Evolutionary conservation across 306 rosid species (phyloP).

Genomic region (Glycine latifolia): DNA sequence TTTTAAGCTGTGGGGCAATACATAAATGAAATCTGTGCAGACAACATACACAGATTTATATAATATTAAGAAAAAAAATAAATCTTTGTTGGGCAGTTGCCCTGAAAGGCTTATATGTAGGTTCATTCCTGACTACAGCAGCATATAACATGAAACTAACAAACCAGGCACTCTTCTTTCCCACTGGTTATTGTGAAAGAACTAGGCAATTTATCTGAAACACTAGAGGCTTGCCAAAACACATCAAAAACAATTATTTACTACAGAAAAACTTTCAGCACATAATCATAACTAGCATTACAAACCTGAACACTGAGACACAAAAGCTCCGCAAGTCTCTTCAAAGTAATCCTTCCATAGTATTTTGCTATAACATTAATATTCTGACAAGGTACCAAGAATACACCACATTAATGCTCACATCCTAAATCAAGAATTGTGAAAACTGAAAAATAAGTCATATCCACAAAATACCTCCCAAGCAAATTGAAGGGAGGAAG

Average conservation of each 20-base stretch:
- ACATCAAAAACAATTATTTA: constrained; percentile 20
- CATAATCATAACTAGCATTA: not conserved
- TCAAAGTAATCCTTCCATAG: constrained; percentile 64
- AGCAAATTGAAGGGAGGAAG: not conserved
- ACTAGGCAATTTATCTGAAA: not conserved
- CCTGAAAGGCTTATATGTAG: not conserved
- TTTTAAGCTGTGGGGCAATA: not conserved
- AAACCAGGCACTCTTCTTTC: not conserved
- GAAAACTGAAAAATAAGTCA: constrained; percentile 26
- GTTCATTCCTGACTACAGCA: constrained; percentile 5
- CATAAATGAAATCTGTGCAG: not conserved
- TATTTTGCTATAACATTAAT: constrained; percentile 81
- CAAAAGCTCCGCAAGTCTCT: constrained; percentile 74
- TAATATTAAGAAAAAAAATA: not conserved
- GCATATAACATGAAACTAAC: constrained; percentile 3
- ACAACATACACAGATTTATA: not conserved
- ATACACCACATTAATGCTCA: constrained; percentile 15
- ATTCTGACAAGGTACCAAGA: constrained; percentile 59
- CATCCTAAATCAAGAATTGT: constrained; percentile 7
- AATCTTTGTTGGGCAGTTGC: not conserved
- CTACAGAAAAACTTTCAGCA: not conserved
- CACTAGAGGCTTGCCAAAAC: constrained; percentile 22
- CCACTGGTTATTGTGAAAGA: not conserved
- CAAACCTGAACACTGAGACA: constrained; percentile 77
- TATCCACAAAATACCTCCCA: constrained; percentile 32